Evolutionary conservation across 805 yeast species (phyloP), one percentile per base, ranked within the genome.

Genomic region (Cyberlindnera galapagoensis): DNA sequence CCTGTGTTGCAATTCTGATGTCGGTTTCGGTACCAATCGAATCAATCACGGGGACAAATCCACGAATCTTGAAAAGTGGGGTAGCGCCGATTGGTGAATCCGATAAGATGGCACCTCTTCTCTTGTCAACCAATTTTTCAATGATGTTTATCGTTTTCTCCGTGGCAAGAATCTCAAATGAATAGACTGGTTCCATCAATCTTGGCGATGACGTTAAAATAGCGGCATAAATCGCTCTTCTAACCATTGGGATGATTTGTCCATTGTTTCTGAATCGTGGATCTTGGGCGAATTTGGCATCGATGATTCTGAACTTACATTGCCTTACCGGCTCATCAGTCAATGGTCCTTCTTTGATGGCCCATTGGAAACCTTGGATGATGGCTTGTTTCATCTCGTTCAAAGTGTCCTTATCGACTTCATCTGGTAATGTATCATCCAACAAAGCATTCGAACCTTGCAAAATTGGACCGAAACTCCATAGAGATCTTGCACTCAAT

Each of bases 21-120:
- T 92, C 98, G 0, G 94, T 76, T 49, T 85, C 96, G 28, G 92
- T 65, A 0, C 97, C 98, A 33, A 80, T 63, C 2, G 96, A 80
- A 42, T 92, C 98, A 28, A 92, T 82, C 1, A 84, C 92, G 0
- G 98, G 98, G 0, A 92, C 60, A 19, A 55, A 57, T 0, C 88
- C 95, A 24, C 59, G 59, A 0, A 86, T 60, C 37, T 62, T 67
- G 46, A 65, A 74, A 8, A 90, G 56, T 9, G 74, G 81, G 0
- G 97, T 78, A 0, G 85, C 96, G 0, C 76, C 76, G 15, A 90
- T 71, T 3, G 85, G 76, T 0, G 38, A 40, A 21, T 67, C 71
- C 0, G 52, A 49, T 6, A 62, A 39, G 0, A 74, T 60, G 4
- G 63, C 63, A 4, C 97, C 97, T 49, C 97, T 71, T 55, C 97